Base-by-base conservation (phyloP, 371 early-diverging fungal species). In the Syncephalastrum contaminatum region DNA sequence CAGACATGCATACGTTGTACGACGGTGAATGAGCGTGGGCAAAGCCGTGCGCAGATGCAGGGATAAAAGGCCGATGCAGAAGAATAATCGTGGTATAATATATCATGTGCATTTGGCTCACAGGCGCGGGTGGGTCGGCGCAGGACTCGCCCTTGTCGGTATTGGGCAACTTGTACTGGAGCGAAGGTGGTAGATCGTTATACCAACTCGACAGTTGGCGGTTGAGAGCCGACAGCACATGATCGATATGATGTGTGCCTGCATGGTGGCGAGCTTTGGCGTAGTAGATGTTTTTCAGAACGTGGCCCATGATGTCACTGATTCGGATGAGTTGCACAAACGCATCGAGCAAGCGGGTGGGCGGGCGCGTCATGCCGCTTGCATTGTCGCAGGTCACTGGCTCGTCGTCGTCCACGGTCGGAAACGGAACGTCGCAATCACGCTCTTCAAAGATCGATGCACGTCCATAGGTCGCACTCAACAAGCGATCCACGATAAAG, bases 371-470 rank as follows among this genome's bases (percentile, higher is more conserved):
- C 18, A 4, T 57, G 40, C 49, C 43, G 21, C 20, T 25, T 18
- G 43, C 6, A 36, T 58, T 30, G 12, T 52, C 63, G 16, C 45
- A 51, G 2, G 46, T 13, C 6, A 68, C 51, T 3, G 62, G 54
- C 8, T 69, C 60, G 20, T 69, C 60, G n/a, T 77, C 81, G 51
- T 81, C 81, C 0, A 65, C 63, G 0, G 69, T 64, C 1, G 81
- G 81, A 25, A 76, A 70, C 3, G 75, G 72, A 1, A 74, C 69
- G 51, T 81, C 81, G 19, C 74, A 74, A 41, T 76, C 75, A 47
- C 68, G 56, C 53, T 78, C 79, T 44, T 73, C 71, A 53, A 81
- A 69, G 0, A 63, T 64, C 0, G 69, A 61, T 1, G 79, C 60
- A 39, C 77, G 62, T 8, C 81, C 81, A 15, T 74, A 76, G 24